Evolutionary conservation across 2,329 filamentous ascomycete species (phyloP).

Genomic region (Aspergillus pseudoglaucus): DNA sequence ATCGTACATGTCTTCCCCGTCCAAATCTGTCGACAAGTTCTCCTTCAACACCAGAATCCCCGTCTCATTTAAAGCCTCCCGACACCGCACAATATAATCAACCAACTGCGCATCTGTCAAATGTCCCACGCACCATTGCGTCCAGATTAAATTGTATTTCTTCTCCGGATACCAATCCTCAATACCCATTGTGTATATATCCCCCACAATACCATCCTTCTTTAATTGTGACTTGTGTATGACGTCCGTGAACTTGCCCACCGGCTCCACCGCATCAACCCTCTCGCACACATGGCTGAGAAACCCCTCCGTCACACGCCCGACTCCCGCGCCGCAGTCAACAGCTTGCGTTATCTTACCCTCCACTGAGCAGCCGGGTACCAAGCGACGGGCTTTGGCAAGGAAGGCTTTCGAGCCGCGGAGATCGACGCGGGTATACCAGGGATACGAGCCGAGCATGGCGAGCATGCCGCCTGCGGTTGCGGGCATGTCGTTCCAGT

Average conservation of each 20-base stretch:
- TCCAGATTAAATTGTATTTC: constrained; percentile 77
- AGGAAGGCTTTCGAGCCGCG: constrained; percentile 63
- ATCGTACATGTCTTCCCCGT: constrained; percentile 64
- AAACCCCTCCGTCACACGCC: constrained; percentile 71
- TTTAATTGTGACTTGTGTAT: constrained; percentile 40
- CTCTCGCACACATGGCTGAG: constrained; percentile 62
- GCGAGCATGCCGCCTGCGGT: constrained; percentile 49
- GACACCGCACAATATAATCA: constrained; percentile 59
- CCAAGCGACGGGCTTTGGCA: constrained; percentile 50
- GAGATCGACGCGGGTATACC: constrained; percentile 63
- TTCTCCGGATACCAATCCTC: constrained; percentile 59
- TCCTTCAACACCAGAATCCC: constrained; percentile 68
- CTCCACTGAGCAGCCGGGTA: constrained; percentile 7
- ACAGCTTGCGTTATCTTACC: constrained; percentile 36
- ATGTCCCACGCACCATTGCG: constrained; percentile 84
- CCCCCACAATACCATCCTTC: constrained; percentile 47
- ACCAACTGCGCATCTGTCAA: constrained; percentile 68
- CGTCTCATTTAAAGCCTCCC: constrained; percentile 37
- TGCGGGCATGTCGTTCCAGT: constrained; percentile 28
- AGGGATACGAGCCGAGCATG: constrained; percentile 62
- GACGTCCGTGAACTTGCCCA: constrained; percentile 68
- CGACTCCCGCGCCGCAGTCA: constrained; percentile 66
- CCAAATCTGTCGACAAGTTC: constrained; percentile 56
- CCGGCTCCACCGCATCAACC: constrained; percentile 80
- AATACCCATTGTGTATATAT: constrained; percentile 65